A percentile compares a stretch with the other conserved stretches of the same genome.
Conservation (phyloP, 23 red algal species). For the Cyanidioschyzon merolae region DNA sequence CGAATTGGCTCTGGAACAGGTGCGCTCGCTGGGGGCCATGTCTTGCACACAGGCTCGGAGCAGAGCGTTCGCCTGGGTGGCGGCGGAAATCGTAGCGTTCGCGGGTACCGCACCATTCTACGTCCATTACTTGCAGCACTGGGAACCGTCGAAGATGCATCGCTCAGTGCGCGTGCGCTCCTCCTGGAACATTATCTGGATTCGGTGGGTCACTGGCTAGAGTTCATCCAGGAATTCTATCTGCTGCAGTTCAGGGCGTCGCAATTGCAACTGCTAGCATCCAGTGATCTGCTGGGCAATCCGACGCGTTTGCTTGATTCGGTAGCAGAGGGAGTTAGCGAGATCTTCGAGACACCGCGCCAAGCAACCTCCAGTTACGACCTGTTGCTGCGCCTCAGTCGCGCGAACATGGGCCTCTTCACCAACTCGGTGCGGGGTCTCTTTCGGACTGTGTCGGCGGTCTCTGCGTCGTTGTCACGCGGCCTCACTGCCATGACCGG, state of each 20-base stretch:
- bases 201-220: slow-evolving; percentile 52
- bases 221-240: slow-evolving; percentile 63
- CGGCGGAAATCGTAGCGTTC: slow-evolving; percentile 18
- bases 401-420: slow-evolving; percentile 52
- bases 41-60: slow-evolving; percentile 28
- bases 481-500: slow-evolving; percentile 62
- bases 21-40: not conserved
- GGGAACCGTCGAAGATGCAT: slow-evolving; percentile 77
- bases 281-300: slow-evolving; percentile 72
- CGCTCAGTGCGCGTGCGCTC: slow-evolving; percentile 53
- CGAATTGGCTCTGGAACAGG: not conserved
- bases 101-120: slow-evolving; percentile 23
- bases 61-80: slow-evolving; percentile 33
- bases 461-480: slow-evolving; percentile 60
- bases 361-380: slow-evolving; percentile 62
- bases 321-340: slow-evolving; percentile 50
- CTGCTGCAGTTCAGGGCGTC: slow-evolving; percentile 44
- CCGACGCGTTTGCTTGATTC: slow-evolving; percentile 77
- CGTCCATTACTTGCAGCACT: slow-evolving; percentile 53
- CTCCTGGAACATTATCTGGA: slow-evolving; percentile 65
- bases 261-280: slow-evolving; percentile 62
- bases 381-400: slow-evolving; percentile 46
- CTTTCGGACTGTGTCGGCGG: slow-evolving; percentile 53
- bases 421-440: slow-evolving; percentile 76
- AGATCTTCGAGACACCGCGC: slow-evolving; percentile 67